These are phyloP conservation scores for Flaveria sonorensis DNA, from an alignment of 129 eudicot genomes.

Conservation along the genomic window DNA sequence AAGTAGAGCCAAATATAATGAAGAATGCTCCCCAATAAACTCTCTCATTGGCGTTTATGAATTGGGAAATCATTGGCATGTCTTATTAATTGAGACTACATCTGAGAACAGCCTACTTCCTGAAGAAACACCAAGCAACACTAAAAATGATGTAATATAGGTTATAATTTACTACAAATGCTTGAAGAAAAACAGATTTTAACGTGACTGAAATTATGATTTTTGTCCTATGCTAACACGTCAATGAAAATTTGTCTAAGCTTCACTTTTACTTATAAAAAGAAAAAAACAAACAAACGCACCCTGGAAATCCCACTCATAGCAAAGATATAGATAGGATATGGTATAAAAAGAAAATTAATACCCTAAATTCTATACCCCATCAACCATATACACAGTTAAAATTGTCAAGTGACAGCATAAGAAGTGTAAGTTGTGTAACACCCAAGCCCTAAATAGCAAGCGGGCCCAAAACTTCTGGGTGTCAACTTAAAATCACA, in stretches of 20 bases:
- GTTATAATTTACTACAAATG: neutral
- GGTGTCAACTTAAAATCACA: neutral
- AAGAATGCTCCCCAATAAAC: constrained; percentile 47
- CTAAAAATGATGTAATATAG: neutral
- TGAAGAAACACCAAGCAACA: constrained; percentile 9
- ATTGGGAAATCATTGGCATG: constrained; percentile 18
- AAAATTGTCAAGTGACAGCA: neutral
- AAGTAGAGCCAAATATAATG: constrained; percentile 45
- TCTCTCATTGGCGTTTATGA: constrained; percentile 31
- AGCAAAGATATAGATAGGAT: too few relatives aligned
- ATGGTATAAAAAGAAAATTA: neutral
- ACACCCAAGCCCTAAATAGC: neutral
- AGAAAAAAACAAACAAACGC: too few relatives aligned
- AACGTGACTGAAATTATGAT: neutral
- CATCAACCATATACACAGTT: neutral
- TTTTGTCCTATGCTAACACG: neutral
- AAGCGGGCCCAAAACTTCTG: neutral
- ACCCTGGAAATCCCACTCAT: too few relatives aligned
- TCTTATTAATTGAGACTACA: constrained; percentile 2
- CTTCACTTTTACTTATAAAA: neutral
- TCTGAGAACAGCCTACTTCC: constrained; percentile 7
- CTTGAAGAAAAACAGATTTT: neutral
- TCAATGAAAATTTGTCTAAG: neutral
- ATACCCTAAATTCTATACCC: neutral
- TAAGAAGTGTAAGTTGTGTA: neutral